These are phyloP conservation scores for Chimonanthus salicifolius DNA, from an alignment of 164 flowering plant genomes.

Conservation along the genomic window DNA sequence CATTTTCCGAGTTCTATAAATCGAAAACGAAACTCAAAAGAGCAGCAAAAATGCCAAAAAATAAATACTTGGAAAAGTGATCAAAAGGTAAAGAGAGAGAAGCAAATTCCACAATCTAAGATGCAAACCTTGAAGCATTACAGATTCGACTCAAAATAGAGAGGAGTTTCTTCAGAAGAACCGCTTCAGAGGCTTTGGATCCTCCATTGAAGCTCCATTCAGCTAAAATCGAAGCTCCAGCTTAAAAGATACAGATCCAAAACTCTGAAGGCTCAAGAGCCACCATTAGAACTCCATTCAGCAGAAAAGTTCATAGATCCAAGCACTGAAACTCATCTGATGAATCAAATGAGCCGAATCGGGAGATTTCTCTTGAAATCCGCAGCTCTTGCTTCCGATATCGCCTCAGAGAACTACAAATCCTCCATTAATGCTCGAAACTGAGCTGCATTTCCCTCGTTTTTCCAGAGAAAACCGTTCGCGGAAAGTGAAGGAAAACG, in stretches of 20 bases:
- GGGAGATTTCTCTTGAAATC: neutral
- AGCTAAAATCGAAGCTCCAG: neutral
- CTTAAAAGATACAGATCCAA: neutral
- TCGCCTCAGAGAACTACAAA: neutral
- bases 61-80: too few relatives aligned
- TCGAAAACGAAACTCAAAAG: too few relatives aligned
- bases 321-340: neutral
- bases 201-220: neutral
- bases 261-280: neutral
- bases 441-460: neutral
- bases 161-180: neutral
- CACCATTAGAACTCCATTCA: conserved; percentile 1
- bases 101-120: neutral
- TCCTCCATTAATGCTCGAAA: conserved; percentile 5
- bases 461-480: neutral
- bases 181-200: neutral
- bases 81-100: too few relatives aligned
- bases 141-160: neutral
- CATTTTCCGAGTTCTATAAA: too few relatives aligned
- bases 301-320: neutral
- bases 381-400: neutral
- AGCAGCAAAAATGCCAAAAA: too few relatives aligned
- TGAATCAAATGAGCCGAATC: neutral
- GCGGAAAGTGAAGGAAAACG: too few relatives aligned
- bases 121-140: neutral